Base-by-base conservation (phyloP, 1,284 basidiomycete genomes). In the Wolfiporia cocos region DNA sequence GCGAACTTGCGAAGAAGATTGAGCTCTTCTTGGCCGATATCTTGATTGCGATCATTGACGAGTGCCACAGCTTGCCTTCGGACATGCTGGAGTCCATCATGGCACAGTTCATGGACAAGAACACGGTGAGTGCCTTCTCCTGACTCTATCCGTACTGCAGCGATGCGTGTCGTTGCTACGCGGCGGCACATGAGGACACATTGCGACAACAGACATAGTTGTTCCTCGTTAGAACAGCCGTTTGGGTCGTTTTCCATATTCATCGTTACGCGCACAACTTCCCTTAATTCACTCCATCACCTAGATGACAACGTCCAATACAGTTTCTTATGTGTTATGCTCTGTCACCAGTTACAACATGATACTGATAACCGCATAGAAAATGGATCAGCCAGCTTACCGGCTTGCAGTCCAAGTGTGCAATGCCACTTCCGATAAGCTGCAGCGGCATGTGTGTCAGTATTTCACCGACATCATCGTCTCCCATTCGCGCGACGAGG, bases 381-480 rank as follows among this genome's bases (percentile, higher is more conserved):
- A 75, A 49, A 68, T 81, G 52, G 85, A 89, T 32, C 79, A 86
- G 51, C 79, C 92, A 1, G 81, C 86, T 0, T 88, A 86, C 61
- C 76, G 84, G 24, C 74, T 99, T n/a, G 91, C 92, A 0, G 84
- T 90, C 3, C 81, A 87, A 52, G 83, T 99, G 26, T 95, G 92
- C 69, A 91, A 83, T 46, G 72, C 75, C 19, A 85, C 87, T 0
- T 75, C 86, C 3, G 89, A 93, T 61, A 89, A 88, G 57, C 74
- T 99, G 11, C 92, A 95, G 58, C 81, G 92, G 17, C 80, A 93
- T 46, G 84, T 97, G 36, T 90, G 83, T 48, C 85, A 90, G 49
- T 92, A 95, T 64, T 95, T 96, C 60, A 86, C 86, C 23, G 92
- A 94, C 54, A 80, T 89, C 48, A 86, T 96, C 49, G 73, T 87